Base-by-base conservation (phyloP, 176 grass and related monocot genomes). In the Aegilops speltoides region DNA sequence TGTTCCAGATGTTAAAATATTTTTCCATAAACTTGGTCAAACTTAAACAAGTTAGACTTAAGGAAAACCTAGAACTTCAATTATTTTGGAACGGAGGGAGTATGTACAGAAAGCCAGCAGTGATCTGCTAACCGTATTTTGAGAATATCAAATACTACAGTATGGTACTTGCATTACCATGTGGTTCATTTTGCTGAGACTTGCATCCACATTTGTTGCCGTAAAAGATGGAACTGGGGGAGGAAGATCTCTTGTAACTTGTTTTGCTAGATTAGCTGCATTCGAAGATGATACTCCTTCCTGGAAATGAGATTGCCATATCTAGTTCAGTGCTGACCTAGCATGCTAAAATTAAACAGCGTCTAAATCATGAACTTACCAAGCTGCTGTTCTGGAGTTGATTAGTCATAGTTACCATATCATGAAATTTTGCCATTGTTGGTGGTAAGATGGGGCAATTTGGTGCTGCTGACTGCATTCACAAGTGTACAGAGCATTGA, bases 241-340 rank as follows among this genome's bases (percentile, higher is more conserved):
- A 33, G 76, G 81, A 26, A 85, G 85, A 82, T 87, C 85, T 59
- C 78, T 80, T 74, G 77, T 45, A 82, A 72, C 71, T 79, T 81
- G 81, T 77, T 77, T 66, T 78, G 72, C 64, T 43, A 78, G 34
- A 82, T 88, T 81, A 84, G 63, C 81, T 73, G 69, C 12, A 3
- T 77, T 90, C 33, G 88, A 90, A 87, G 81, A 84, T 82, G 85
- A 85, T 8, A 61, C 13, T 78, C 81, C 88, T 90, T 77, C 91
- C 87, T 90, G 81, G 79, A 93, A 78, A 37, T 81, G 75, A 14
- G 65, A 48, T 73, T 29, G 20, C 5, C 45, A 38, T 9, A 14
- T 87, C 36, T 40, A 83, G 10, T 86, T 89, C 69, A 83, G 60
- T 68, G 69, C 16, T 26, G 31, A 45, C 79, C 59, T 38, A 50